A percentile compares a stretch with the other conserved stretches of the same genome.
phyloP scores from a whole-genome alignment of 2,329 filamentous ascomycete genomes.

The Neonectria faginata region DNA sequence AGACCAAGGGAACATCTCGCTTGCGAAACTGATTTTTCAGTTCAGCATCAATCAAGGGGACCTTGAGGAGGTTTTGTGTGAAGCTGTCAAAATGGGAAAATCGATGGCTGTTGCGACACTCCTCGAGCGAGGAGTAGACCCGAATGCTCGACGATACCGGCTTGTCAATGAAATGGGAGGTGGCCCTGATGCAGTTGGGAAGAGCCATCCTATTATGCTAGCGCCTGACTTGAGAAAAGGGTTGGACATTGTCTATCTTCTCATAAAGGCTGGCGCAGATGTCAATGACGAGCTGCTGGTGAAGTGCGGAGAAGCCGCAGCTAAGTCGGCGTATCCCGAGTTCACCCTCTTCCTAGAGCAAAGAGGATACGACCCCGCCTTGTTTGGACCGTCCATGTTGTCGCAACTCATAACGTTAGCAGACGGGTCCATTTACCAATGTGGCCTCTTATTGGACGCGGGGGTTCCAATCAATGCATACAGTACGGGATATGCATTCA shows the following conservation, averaged over 20 bases:
- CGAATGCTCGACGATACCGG: background rate
- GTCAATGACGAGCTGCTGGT: background rate
- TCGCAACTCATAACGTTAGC: background rate
- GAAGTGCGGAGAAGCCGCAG: background rate
- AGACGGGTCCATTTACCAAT: background rate
- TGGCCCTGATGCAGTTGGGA: background rate
- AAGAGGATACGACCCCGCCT: background rate
- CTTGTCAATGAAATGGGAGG: background rate
- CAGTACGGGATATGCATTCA: background rate
- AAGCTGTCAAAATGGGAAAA: background rate
- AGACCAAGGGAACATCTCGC: background rate
- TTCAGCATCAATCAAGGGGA: background rate
- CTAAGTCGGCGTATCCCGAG: background rate
- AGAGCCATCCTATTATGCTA: background rate
- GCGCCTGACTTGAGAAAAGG: too few relatives aligned
- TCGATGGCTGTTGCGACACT: background rate
- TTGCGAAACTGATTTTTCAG: background rate
- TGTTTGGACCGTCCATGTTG: background rate
- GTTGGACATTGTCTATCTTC: conserved; percentile 7
- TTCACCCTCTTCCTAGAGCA: background rate
- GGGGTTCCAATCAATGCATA: conserved; percentile 17
- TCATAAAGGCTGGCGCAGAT: background rate
- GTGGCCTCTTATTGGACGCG: background rate
- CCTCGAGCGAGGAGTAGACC: background rate
- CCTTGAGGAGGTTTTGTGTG: background rate